Percentiles rank a stretch among this genome's conserved stretches.
These are phyloP conservation scores for Candida sithepensis DNA, from an alignment of 805 yeast species.

Conservation along the genomic window DNA sequence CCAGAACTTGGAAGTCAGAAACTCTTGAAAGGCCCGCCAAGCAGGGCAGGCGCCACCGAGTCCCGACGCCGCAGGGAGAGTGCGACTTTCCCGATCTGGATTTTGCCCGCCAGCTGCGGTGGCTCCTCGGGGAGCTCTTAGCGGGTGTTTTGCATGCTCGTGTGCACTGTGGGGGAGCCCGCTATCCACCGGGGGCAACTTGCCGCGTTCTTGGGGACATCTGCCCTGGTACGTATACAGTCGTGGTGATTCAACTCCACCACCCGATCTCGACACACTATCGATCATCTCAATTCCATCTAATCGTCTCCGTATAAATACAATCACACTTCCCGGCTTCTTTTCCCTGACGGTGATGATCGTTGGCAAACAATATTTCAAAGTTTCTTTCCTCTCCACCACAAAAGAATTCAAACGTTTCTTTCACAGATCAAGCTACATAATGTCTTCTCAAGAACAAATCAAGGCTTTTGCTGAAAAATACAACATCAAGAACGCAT, in stretches of 20 bases:
- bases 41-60: no score
- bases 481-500: slow-evolving; percentile 39
- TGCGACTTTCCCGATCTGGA: neutral
- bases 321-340: neutral
- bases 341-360: neutral
- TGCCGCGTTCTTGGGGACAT: no score
- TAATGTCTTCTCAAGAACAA: slow-evolving; percentile 26
- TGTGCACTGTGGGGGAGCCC: neutral
- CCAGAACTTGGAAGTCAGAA: no score
- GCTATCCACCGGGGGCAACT: no score
- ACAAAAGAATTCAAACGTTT: neutral
- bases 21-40: no score
- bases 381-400: neutral
- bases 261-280: neutral
- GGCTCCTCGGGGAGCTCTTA: neutral
- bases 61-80: slow-evolving; percentile 1
- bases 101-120: neutral
- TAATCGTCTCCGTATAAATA: neutral
- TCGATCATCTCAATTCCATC: no score
- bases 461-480: slow-evolving; percentile 27
- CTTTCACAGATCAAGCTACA: neutral
- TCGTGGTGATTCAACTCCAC: neutral
- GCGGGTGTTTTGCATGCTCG: neutral
- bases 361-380: neutral
- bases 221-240: no score